Base-by-base conservation (phyloP, 2,329 filamentous ascomycete genomes). In the Fusarium keratoplasticum region DNA sequence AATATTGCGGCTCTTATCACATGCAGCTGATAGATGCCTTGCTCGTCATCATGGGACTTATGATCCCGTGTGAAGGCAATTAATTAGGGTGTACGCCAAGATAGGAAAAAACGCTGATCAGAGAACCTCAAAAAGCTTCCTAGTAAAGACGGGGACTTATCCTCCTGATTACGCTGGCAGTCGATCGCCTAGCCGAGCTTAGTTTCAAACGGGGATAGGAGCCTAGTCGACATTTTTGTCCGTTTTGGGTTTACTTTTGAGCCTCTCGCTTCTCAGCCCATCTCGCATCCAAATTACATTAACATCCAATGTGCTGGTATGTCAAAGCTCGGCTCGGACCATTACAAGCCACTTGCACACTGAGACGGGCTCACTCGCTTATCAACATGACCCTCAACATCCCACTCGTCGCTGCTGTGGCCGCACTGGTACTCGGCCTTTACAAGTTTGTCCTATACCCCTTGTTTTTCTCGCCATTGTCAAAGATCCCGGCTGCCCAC, bases 401-500 rank as follows among this genome's bases (percentile, higher is more conserved):
- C n/a, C 52, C 52, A 9, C n/a, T 55, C 0, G 0, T 55, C n/a
- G 52, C 52, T 31, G 29, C 52, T 10, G n/a, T n/a, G 27, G 52
- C 52, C n/a, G 29, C 52, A 4, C 10, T 55, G 11, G 52, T 20
- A 16, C 27, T 55, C 22, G 29, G 27, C 6, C n/a, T 55, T 9
- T 55, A 55, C 29, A 55, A 35, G 29, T 11, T 55, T 35, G 10
- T 55, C 29, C 14, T 55, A 20, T 18, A 35, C 52, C 52, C 52
- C 11, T 20, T 55, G 13, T 55, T 36, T 38, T 5, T 70, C 79
- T 82, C 69, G 4, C 71, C 76, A 11, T 33, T 78, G n/a, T 69
- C 76, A 4, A 72, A 72, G n/a, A 69, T 78, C 52, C 76, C 76
- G 2, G 65, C 64, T 2, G 69, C 71, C 13, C 76, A 78, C 35